These are phyloP conservation scores for Salix caprea DNA, from an alignment of 345 rosid genomes.

Conservation along the genomic window DNA sequence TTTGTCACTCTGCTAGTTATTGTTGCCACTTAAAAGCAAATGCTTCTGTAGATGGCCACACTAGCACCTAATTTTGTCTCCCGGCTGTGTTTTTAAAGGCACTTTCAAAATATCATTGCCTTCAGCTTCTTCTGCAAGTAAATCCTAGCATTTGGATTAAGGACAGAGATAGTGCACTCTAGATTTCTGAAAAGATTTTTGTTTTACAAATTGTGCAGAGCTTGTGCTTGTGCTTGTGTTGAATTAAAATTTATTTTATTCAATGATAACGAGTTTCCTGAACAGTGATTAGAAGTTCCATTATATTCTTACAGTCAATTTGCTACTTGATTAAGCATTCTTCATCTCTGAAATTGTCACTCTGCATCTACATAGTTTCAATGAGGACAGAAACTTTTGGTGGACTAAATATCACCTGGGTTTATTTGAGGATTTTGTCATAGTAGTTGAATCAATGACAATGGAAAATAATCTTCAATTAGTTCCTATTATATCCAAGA, in stretches of 20 bases:
- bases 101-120: not conserved
- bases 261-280: not conserved
- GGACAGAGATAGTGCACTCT: not conserved
- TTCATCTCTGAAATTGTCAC: not conserved
- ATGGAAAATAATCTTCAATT: not conserved
- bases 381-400: not conserved
- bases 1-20: not conserved
- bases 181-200: not conserved
- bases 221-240: too few species aligned
- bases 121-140: not conserved
- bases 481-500: not conserved
- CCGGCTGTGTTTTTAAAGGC: not conserved
- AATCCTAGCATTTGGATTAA: not conserved
- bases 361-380: not conserved
- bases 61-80: slow-evolving; percentile 2
- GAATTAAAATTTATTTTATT: not conserved
- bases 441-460: not conserved
- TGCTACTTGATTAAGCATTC: not conserved
- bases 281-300: not conserved
- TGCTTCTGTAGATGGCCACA: not conserved
- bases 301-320: not conserved
- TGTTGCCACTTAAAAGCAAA: not conserved
- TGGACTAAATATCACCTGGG: not conserved
- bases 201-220: not conserved
- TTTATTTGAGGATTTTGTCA: not conserved